Base-by-base conservation (phyloP, 2,329 filamentous ascomycete genomes). In the Cercospora sp. region DNA sequence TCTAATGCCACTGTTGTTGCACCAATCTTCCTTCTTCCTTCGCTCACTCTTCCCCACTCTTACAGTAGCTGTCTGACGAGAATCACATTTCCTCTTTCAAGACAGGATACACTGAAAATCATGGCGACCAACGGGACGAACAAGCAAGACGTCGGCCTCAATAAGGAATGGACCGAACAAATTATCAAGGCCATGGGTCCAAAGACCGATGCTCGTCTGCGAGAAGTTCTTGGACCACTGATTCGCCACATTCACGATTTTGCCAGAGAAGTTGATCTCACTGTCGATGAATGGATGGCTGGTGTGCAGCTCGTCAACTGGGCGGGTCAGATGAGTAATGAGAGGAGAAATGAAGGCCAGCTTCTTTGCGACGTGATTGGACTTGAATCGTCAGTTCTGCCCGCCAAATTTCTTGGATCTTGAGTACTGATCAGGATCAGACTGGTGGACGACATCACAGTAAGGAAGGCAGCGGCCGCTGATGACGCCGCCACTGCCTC, bases 401-500 rank as follows among this genome's bases (percentile, higher is more conserved):
- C 7, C 87, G 60, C 88, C 88, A 75, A 84, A 87, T 67, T 83
- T 82, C 10, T 74, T 88, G 60, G 73, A 57, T 7, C 1, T n/a
- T 87, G 39, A 85, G 87, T 6, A 85, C 87, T 51, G 23, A 60
- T 89, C 87, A 72, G 75, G 81, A 5, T 10, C 84, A 72, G 71
- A 1, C 78, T 84, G 60, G 91, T 94, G 58, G 92, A 94, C 78
- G 91, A 94, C 77, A 94, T 95, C 75, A 92, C 90, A 65, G 90
- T 89, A 80, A 89, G 87, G 69, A 82, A 86, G 61, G 85, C 86
- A 31, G 84, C 85, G 60, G 83, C 85, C 45, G 83, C 83, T 0
- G 68, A 67, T 23, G 79, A 81, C 65, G 76, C 78, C 26, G 83
- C 88, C 10, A 95, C 92, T 5, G 87, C 91, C 2, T 91, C 91